Percentiles rank a stretch among this genome's conserved stretches.
Evolutionary conservation across 169 alveolate genomes (phyloP).

Genomic region (Toxoplasma gondii): DNA sequence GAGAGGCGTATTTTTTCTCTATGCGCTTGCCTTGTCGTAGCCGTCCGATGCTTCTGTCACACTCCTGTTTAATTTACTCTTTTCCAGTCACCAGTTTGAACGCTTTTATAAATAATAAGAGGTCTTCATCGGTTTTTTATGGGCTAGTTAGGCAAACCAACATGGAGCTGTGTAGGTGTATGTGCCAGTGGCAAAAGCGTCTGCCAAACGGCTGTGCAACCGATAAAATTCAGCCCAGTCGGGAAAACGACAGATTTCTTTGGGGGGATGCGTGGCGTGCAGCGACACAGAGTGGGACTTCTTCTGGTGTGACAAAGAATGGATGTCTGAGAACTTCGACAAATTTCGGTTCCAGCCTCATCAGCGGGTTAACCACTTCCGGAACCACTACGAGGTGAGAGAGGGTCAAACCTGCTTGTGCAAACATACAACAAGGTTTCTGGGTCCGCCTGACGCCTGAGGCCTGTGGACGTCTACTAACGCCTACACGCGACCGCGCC

Average conservation of each 20-base stretch:
- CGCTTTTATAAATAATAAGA: background rate
- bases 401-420: background rate
- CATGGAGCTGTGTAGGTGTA: too few relatives aligned
- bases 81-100: too few relatives aligned
- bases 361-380: slow-evolving; percentile 91
- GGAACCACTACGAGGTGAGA: slow-evolving; percentile 91
- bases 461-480: too few relatives aligned
- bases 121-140: background rate
- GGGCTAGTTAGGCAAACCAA: too few relatives aligned
- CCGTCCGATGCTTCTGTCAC: too few relatives aligned
- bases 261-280: slow-evolving; percentile 10
- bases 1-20: background rate
- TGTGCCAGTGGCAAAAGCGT: too few relatives aligned
- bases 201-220: background rate
- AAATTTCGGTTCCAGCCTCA: slow-evolving; percentile 87
- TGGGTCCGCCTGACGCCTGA: too few relatives aligned
- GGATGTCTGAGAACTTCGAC: slow-evolving; percentile 91
- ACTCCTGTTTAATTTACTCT: too few relatives aligned
- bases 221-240: background rate
- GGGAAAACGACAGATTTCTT: background rate
- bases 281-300: slow-evolving; percentile 92
- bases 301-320: slow-evolving; percentile 94
- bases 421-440: too few relatives aligned
- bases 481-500: too few relatives aligned
- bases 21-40: background rate